Percentiles rank a stretch among this genome's conserved stretches.
These are phyloP conservation scores for Arthrobotrys musiformis DNA, from an alignment of 2,329 filamentous ascomycete species.

Conservation along the genomic window DNA sequence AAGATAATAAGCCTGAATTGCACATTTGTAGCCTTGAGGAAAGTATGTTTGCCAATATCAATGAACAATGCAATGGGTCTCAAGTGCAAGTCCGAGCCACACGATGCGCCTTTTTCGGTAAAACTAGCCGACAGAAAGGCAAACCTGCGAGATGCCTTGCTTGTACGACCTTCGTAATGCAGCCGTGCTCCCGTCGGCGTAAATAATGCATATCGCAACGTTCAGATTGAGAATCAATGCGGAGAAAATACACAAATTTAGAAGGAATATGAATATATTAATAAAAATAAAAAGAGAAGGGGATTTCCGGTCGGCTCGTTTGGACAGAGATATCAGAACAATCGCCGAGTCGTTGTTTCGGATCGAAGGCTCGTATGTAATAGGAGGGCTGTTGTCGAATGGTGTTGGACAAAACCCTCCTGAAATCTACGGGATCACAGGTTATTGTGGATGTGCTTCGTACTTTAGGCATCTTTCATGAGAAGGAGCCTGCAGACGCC, in stretches of 20 bases:
- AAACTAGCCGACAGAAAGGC: conserved; percentile 30
- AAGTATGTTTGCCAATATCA: neutral
- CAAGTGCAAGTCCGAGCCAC: neutral
- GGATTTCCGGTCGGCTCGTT: neutral
- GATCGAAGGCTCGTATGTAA: neutral
- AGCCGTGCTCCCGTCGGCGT: neutral
- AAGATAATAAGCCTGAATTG: conserved; percentile 1
- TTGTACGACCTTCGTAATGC: conserved; percentile 5
- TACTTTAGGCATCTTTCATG: conserved; percentile 6
- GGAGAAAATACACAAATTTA: conserved; percentile 18
- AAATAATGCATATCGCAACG: conserved; percentile 1
- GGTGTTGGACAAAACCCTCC: neutral
- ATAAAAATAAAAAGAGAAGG: neutral
- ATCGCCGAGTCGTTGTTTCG: neutral
- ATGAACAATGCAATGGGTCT: neutral
- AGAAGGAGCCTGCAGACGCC: conserved; percentile 12
- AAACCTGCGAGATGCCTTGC: conserved; percentile 20
- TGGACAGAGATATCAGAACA: neutral
- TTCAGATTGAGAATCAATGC: conserved; percentile 5
- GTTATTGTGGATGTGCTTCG: neutral
- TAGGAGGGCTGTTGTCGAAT: neutral
- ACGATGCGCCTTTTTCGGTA: conserved; percentile 4
- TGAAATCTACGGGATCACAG: conserved; percentile 13
- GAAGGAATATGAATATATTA: neutral
- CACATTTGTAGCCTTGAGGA: neutral